Evolutionary conservation across 148 eudicot species (phyloP).

Genomic region (Diospyros kaki): DNA sequence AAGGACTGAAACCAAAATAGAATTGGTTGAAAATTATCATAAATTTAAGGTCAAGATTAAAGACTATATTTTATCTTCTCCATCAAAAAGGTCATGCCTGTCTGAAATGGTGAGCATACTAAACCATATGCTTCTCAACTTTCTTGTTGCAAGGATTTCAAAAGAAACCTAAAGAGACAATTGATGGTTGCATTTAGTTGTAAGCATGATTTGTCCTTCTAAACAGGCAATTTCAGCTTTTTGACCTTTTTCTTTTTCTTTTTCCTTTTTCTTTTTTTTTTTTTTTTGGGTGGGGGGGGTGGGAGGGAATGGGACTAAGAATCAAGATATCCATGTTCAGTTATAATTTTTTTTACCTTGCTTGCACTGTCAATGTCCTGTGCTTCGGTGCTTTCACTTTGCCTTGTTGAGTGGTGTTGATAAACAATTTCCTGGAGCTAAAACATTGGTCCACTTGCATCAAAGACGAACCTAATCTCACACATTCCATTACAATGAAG

Average conservation of each 20-base stretch:
- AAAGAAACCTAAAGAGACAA: background rate
- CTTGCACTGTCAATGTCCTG: constrained; percentile 24
- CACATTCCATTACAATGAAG: constrained; percentile 1
- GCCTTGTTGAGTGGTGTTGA: constrained; percentile 24
- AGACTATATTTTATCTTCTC: background rate
- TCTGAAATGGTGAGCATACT: background rate
- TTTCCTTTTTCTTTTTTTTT: too few relatives aligned
- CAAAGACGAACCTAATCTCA: constrained; percentile 29
- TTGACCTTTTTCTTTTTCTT: too few relatives aligned
- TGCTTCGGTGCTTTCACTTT: constrained; percentile 14
- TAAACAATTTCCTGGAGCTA: constrained; percentile 32
- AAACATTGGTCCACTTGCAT: constrained; percentile 34
- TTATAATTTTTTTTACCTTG: constrained; percentile 20
- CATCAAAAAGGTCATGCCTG: background rate
- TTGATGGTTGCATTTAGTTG: background rate
- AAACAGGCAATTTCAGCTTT: background rate
- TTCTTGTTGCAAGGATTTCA: background rate
- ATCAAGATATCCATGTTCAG: background rate
- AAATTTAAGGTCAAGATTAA: background rate
- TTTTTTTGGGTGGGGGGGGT: too few relatives aligned
- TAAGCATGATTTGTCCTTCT: background rate
- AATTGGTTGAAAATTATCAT: background rate
- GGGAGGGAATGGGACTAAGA: background rate
- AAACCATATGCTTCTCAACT: too few relatives aligned
- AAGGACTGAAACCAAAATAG: background rate